Evolutionary conservation across 1,284 basidiomycete genomes (phyloP).

Genomic region (Pyrrhoderma noxium): DNA sequence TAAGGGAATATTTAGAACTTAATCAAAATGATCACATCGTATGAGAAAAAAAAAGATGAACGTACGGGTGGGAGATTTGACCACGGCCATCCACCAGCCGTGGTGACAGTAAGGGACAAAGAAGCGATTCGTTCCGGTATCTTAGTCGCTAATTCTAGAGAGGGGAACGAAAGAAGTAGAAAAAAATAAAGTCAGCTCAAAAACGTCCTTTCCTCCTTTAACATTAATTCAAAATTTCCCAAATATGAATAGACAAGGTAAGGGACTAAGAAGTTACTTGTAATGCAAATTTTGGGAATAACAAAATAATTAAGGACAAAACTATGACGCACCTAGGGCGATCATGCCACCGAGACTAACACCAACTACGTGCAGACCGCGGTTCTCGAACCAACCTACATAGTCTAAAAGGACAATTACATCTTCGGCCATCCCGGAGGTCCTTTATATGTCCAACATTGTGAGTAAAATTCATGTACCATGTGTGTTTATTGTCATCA

Average conservation of each 20-base stretch:
- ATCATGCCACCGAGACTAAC: conserved; percentile 86
- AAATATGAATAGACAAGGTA: too few relatives aligned
- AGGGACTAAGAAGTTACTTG: too few relatives aligned
- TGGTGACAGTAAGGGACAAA: conserved; percentile 64
- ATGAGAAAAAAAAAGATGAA: conserved; percentile 10
- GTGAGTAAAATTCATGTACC: too few relatives aligned
- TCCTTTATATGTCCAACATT: conserved; percentile 44
- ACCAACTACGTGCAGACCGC: conserved; percentile 68
- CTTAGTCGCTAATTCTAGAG: conserved; percentile 56
- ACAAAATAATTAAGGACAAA: too few relatives aligned
- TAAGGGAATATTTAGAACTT: neutral
- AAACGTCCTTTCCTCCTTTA: too few relatives aligned
- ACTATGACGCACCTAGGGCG: conserved; percentile 55
- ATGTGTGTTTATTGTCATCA: too few relatives aligned
- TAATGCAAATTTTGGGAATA: too few relatives aligned
- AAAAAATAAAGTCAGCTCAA: too few relatives aligned
- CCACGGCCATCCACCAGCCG: conserved; percentile 52
- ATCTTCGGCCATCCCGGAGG: conserved; percentile 76
- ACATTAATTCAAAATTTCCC: too few relatives aligned
- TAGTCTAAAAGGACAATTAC: conserved; percentile 61
- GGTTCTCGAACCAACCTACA: conserved; percentile 61
- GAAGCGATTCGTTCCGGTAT: conserved; percentile 65
- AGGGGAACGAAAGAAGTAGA: too few relatives aligned
- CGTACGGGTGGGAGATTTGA: conserved; percentile 55
- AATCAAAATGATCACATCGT: neutral